These are phyloP conservation scores for Arachis stenosperma DNA, from an alignment of 306 rosid genomes.

Conservation along the genomic window DNA sequence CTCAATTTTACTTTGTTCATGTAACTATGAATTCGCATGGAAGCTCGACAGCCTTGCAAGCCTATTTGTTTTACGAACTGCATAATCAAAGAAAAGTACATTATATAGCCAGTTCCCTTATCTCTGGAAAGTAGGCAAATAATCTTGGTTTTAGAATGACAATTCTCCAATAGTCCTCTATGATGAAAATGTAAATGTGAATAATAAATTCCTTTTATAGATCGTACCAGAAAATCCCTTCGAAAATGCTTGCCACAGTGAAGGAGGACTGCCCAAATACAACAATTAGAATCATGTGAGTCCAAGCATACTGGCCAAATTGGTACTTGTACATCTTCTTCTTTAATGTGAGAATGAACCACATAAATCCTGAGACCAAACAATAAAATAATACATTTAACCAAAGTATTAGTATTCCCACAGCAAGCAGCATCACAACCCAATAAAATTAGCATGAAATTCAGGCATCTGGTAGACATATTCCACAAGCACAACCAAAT, in stretches of 20 bases:
- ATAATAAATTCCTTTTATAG: slow-evolving; percentile 30
- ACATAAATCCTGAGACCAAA: slow-evolving; percentile 83
- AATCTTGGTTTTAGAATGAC: slow-evolving; percentile 21
- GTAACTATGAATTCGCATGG: slow-evolving; percentile 21
- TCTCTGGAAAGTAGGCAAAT: slow-evolving; percentile 5
- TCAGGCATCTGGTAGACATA: slow-evolving; percentile 36
- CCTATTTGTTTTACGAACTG: slow-evolving; percentile 12
- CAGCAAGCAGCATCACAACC: slow-evolving; percentile 24
- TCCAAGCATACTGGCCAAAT: slow-evolving; percentile 99
- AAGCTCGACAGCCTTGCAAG: slow-evolving; percentile 4
- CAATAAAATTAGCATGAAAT: slow-evolving; percentile 17
- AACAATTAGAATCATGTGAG: slow-evolving; percentile 94
- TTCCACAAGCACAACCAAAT: slow-evolving; percentile 32
- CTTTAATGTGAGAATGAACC: slow-evolving; percentile 96
- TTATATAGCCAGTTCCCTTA: slow-evolving; percentile 30
- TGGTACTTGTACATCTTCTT: slow-evolving; percentile 99
- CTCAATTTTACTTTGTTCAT: slow-evolving; percentile 18
- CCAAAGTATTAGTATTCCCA: slow-evolving; percentile 33
- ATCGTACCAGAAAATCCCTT: slow-evolving; percentile 88
- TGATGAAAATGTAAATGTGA: slow-evolving; percentile 14
- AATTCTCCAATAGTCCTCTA: slow-evolving; percentile 7
- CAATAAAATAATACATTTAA: slow-evolving; percentile 40
- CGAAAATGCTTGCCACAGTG: slow-evolving; percentile 95
- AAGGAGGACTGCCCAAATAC: slow-evolving; percentile 96
- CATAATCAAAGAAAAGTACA: slow-evolving; percentile 17